Evolutionary conservation across 2,329 filamentous ascomycete genomes (phyloP).

Genomic region (Proliferodiscus dingleyae): DNA sequence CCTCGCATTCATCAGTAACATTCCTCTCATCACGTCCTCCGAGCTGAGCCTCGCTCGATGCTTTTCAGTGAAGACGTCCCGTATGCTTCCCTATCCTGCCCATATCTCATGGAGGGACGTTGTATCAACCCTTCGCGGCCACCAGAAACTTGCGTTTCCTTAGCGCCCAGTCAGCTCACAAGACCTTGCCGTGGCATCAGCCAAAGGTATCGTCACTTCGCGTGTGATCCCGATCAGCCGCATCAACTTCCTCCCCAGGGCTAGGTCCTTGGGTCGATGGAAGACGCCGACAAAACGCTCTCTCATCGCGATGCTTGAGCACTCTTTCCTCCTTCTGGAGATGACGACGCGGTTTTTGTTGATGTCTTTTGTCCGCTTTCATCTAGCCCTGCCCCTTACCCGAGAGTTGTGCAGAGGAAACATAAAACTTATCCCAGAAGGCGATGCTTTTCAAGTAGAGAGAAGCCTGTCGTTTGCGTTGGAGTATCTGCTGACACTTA

Average conservation of each 20-base stretch:
- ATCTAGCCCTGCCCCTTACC: conserved; percentile 58
- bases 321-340: conserved; percentile 34
- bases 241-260: conserved; percentile 58
- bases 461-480: conserved; percentile 42
- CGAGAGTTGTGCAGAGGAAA: conserved; percentile 60
- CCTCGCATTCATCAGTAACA: conserved; percentile 9
- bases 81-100: conserved; percentile 39
- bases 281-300: conserved; percentile 31
- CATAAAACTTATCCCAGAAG: conserved; percentile 92
- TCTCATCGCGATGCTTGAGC: conserved; percentile 23
- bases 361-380: conserved; percentile 90
- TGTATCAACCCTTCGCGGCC: conserved; percentile 39
- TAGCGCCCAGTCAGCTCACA: conserved; percentile 34
- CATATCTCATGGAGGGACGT: conserved; percentile 33
- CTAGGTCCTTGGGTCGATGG: conserved; percentile 26
- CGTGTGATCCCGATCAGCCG: conserved; percentile 55
- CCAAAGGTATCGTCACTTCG: conserved; percentile 43
- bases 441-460: conserved; percentile 79
- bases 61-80: conserved; percentile 39
- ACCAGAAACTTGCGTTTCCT: conserved; percentile 25
- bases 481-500: conserved; percentile 20
- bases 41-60: conserved; percentile 28
- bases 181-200: conserved; percentile 49
- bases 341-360: conserved; percentile 78
- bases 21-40: conserved; percentile 12